Conservation (phyloP, 495 filamentous ascomycete genomes). For the Glarea lozoyensis region DNA sequence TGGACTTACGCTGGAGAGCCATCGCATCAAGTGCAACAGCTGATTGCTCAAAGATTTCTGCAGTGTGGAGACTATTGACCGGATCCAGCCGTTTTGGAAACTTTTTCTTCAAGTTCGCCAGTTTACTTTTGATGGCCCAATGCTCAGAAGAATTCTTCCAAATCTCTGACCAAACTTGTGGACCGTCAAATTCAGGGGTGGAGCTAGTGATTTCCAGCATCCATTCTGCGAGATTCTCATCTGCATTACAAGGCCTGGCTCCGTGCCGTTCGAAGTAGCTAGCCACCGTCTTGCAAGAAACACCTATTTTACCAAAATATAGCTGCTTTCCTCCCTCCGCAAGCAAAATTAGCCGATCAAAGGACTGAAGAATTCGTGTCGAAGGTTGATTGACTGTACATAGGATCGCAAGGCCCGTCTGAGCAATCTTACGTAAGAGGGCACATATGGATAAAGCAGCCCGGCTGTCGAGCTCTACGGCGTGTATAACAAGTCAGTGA, state of each 20-base stretch:
- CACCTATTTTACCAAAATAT: constrained; percentile 56
- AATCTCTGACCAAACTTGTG: too few species aligned
- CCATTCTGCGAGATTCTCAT: constrained; percentile 87
- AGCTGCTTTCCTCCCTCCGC: constrained; percentile 58
- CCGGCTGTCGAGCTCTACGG: constrained; percentile 75
- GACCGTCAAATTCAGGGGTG: too few species aligned
- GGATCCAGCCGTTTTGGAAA: too few species aligned
- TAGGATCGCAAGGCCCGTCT: constrained; percentile 73
- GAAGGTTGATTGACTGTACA: constrained; percentile 93
- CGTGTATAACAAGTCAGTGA: constrained; percentile 82
- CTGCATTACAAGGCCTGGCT: constrained; percentile 55
- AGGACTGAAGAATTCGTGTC: constrained; percentile 72
- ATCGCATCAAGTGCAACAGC: too few species aligned
- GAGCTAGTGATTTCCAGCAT: constrained; percentile 89
- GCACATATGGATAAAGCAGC: constrained; percentile 34
- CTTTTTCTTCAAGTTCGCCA: too few species aligned
- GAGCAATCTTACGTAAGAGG: constrained; percentile 70
- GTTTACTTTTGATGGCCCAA: too few species aligned
- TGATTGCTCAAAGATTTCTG: too few species aligned
- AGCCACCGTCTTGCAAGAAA: constrained; percentile 49
- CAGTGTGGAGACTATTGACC: too few species aligned
- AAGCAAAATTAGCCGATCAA: constrained; percentile 56
- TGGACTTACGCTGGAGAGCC: too few species aligned
- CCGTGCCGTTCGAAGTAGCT: constrained; percentile 67
- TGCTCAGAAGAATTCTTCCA: too few species aligned